Conservation (phyloP, 2,329 filamentous ascomycete species). For the Penicillium sp. region DNA sequence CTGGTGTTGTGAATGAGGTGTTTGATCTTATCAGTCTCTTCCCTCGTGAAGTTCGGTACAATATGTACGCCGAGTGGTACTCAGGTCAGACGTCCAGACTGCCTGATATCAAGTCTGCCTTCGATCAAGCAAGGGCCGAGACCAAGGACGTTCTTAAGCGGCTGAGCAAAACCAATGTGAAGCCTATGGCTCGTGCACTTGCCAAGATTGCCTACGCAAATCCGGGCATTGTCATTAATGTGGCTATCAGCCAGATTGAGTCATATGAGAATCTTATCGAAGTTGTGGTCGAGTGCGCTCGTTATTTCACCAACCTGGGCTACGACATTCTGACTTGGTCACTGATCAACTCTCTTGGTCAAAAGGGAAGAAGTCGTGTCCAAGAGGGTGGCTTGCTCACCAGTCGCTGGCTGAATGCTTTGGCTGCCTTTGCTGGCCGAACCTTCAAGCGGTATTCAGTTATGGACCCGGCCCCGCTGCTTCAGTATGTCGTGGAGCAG, state of each 20-base stretch:
- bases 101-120: conserved; percentile 76
- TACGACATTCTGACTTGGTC: conserved; percentile 95
- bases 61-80: conserved; percentile 93
- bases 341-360: conserved; percentile 70
- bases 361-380: conserved; percentile 58
- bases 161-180: conserved; percentile 82
- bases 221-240: conserved; percentile 86
- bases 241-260: conserved; percentile 87
- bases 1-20: conserved; percentile 79
- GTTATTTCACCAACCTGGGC: conserved; percentile 88
- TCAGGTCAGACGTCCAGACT: conserved; percentile 73
- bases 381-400: conserved; percentile 72
- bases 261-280: conserved; percentile 94
- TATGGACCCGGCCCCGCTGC: conserved; percentile 79
- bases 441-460: conserved; percentile 83
- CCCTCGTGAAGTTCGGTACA: conserved; percentile 74
- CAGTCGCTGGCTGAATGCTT: conserved; percentile 86
- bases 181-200: conserved; percentile 80
- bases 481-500: conserved; percentile 88
- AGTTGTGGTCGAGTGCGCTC: conserved; percentile 88
- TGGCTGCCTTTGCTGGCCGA: conserved; percentile 87
- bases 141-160: conserved; percentile 86
- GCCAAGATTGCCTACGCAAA: conserved; percentile 92
- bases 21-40: conserved; percentile 81
- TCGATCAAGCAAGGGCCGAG: conserved; percentile 73